Evolutionary conservation across 306 rosid species (phyloP).

Genomic region (Prosopis cineraria): DNA sequence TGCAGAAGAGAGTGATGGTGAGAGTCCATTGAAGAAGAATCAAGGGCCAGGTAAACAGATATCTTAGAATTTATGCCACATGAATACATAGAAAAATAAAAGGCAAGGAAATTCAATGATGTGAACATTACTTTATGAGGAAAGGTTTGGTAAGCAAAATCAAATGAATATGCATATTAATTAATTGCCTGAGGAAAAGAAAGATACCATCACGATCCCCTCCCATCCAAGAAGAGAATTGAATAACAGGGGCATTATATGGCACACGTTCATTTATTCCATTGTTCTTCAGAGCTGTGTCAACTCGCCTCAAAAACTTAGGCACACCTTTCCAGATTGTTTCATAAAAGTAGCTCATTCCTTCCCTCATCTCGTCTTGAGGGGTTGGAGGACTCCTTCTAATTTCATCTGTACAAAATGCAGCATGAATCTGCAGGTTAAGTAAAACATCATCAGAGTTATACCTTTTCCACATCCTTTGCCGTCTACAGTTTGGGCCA

Average conservation of each 20-base stretch:
- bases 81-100: background rate
- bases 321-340: conserved; percentile 93
- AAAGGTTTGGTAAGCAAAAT: background rate
- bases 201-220: conserved; percentile 90
- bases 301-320: conserved; percentile 78
- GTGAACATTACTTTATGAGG: background rate
- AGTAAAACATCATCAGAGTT: background rate
- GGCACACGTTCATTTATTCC: conserved; percentile 86
- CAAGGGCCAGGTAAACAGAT: background rate
- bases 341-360: conserved; percentile 95
- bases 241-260: conserved; percentile 88
- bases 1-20: background rate
- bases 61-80: background rate
- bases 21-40: background rate
- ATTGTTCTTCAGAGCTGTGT: conserved; percentile 89
- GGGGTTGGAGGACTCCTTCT: conserved; percentile 86
- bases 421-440: conserved; percentile 75
- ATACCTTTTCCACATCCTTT: background rate
- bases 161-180: background rate
- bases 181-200: conserved; percentile 27
- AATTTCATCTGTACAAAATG: conserved; percentile 86
- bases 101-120: conserved; percentile 13
- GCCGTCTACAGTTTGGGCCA: no score
- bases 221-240: conserved; percentile 96
- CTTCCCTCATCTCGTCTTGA: conserved; percentile 91